Evolutionary conservation across 2,329 filamentous ascomycete genomes (phyloP).

Genomic region (Ophiosphaerella herpotricha): DNA sequence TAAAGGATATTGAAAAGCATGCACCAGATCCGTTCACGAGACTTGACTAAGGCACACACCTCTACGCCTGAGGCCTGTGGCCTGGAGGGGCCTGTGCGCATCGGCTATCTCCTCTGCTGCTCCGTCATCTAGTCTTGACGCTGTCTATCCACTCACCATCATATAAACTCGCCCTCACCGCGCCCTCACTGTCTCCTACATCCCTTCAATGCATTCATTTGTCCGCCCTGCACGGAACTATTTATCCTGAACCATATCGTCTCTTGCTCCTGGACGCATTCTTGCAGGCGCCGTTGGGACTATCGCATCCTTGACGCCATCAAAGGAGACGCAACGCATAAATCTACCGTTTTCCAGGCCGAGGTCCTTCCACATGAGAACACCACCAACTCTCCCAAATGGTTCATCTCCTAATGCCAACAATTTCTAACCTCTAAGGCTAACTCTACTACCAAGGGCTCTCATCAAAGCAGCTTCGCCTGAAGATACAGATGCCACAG

Average conservation of each 20-base stretch:
- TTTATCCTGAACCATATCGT: conserved; percentile 11
- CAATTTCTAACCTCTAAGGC: background rate
- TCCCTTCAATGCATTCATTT: no score
- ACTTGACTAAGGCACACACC: no score
- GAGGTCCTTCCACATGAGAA: conserved; percentile 9
- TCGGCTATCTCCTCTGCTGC: no score
- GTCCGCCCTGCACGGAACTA: no score
- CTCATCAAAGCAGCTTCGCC: conserved; percentile 17
- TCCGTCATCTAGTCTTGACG: no score
- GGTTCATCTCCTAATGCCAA: conserved; percentile 10
- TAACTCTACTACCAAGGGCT: conserved; percentile 11
- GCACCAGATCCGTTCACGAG: no score
- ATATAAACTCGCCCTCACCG: no score
- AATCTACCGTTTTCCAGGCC: conserved; percentile 17
- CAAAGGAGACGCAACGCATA: conserved; percentile 13
- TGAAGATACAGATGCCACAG: conserved; percentile 7
- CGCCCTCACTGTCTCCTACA: no score
- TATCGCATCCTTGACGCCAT: conserved; percentile 15
- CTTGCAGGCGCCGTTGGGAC: conserved; percentile 14
- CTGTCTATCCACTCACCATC: no score
- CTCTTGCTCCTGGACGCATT: conserved; percentile 13
- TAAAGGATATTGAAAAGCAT: no score
- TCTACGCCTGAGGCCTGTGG: no score
- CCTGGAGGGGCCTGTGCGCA: no score
- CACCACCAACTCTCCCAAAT: conserved; percentile 6